Base-by-base conservation (phyloP, 2,329 filamentous ascomycete species). In the Penicillium sclerotigenum region DNA sequence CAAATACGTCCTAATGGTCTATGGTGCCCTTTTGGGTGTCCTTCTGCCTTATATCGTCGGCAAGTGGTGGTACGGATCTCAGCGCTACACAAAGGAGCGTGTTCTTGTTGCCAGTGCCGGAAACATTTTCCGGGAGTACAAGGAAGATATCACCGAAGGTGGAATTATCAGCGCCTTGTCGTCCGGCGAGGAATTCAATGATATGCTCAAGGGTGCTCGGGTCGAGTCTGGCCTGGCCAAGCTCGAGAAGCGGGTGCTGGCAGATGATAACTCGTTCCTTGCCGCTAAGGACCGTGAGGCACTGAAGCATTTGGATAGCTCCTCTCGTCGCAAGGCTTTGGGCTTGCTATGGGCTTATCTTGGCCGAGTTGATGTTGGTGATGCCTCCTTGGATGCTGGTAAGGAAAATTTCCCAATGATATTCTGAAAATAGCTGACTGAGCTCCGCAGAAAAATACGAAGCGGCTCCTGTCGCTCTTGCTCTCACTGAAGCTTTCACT, bases 51-150 rank as follows among this genome's bases (percentile, higher is more conserved):
- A 95, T 73, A 80, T 94, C 46, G 93, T 99, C 54, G 94, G 94
- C 46, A 91, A 89, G 57, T 99, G 94, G 94, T 99, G 94, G 94
- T 99, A 99, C 72, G 94, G 95, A 58, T 95, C 91, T 33, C 93
- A 96, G 75, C 85, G 87, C 67, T 85, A 90, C 75, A 97, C 94
- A 36, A 95, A 93, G 77, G 95, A 99, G 75, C 91, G 90, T 65
- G 89, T 97, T 26, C 81, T 96, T 53, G 88, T 97, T 71, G 90
- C 94, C 71, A 97, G 90, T 74, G 92, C 95, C 65, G 95, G 95
- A 74, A 92, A 91, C 63, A 83, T 99, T 56, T 97, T 99, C 83
- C 88, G 87, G 66, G 91, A 96, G 70, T 99, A 95, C 76, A 86
- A 90, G 62, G 92, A 96, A 52, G 84, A 86, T 60, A 88, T 94